Evolutionary conservation across 2,329 filamentous ascomycete species (phyloP).

Genomic region (Cytospora leucostoma): DNA sequence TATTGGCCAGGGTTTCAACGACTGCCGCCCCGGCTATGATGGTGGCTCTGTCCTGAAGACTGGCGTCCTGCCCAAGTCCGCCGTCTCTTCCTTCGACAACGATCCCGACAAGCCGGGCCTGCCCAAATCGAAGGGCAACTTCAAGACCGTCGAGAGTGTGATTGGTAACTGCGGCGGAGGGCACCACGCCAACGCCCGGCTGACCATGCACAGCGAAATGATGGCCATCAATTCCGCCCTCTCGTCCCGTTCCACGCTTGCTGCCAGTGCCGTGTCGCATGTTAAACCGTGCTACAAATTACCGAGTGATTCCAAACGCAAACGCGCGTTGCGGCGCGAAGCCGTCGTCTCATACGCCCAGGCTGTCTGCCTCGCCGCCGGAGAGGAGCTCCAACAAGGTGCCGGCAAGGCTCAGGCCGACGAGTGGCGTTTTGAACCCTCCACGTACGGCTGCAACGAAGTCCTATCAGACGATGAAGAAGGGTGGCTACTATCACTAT

Average conservation of each 20-base stretch:
- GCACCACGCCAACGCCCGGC: conserved; percentile 43
- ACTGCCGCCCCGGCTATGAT: conserved; percentile 51
- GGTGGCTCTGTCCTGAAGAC: conserved; percentile 50
- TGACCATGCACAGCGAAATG: conserved; percentile 58
- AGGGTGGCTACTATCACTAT: conserved; percentile 33
- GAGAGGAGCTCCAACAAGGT: conserved; percentile 33
- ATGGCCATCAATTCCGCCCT: conserved; percentile 56
- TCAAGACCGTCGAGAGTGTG: conserved; percentile 42
- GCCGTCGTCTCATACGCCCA: conserved; percentile 48
- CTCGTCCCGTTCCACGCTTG: conserved; percentile 45
- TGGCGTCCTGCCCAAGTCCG: conserved; percentile 41
- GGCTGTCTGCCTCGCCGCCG: conserved; percentile 41
- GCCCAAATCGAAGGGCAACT: conserved; percentile 39
- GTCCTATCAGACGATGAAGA: conserved; percentile 26
- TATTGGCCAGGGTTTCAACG: conserved; percentile 54
- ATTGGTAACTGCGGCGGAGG: conserved; percentile 34
- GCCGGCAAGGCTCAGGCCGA: conserved; percentile 41
- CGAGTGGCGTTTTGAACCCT: conserved; percentile 52
- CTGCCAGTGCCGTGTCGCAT: conserved; percentile 44
- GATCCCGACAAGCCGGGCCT: conserved; percentile 33
- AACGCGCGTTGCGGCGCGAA: conserved; percentile 44
- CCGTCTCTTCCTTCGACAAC: conserved; percentile 40
- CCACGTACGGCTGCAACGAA: conserved; percentile 43
- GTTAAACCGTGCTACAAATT: conserved; percentile 53
- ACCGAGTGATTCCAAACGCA: conserved; percentile 50